Percentiles rank a stretch among this genome's conserved stretches.
These are phyloP conservation scores for Fusarium fujikuroi DNA, from an alignment of 2,329 filamentous ascomycete species.

Conservation along the genomic window DNA sequence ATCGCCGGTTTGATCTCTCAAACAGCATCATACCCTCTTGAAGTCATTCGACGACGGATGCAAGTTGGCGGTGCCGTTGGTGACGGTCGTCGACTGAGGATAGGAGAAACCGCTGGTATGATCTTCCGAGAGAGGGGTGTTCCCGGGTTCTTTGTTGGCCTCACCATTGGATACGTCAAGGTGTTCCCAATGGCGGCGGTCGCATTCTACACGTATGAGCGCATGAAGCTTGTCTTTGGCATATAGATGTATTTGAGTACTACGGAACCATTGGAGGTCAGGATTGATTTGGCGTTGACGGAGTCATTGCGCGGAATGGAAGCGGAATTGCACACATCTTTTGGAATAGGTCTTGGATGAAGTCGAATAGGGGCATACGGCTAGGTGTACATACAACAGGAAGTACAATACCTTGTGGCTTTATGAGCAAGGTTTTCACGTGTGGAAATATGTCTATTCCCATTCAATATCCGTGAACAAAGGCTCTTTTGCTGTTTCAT, in stretches of 20 bases:
- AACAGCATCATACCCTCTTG: slow-evolving; percentile 91
- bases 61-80: slow-evolving; percentile 95
- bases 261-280: slow-evolving; percentile 1
- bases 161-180: slow-evolving; percentile 96
- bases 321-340: slow-evolving; percentile 25
- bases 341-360: slow-evolving; percentile 21
- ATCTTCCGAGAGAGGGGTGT: slow-evolving; percentile 82
- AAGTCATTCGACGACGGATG: slow-evolving; percentile 93
- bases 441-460: slow-evolving; percentile 14
- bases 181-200: slow-evolving; percentile 87
- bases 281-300: slow-evolving; percentile 41
- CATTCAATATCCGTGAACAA: background rate
- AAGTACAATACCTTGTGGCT: slow-evolving; percentile 3
- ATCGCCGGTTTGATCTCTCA: slow-evolving; percentile 90
- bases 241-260: slow-evolving; percentile 59
- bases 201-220: slow-evolving; percentile 74
- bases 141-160: slow-evolving; percentile 88
- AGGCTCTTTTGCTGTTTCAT: background rate
- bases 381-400: slow-evolving; percentile 21
- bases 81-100: slow-evolving; percentile 81
- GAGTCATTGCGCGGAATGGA: slow-evolving; percentile 29
- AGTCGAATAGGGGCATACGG: slow-evolving; percentile 9
- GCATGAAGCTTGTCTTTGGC: slow-evolving; percentile 70
- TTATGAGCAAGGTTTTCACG: background rate
- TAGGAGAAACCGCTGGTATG: slow-evolving; percentile 79